Evolutionary conservation across 2,329 filamentous ascomycete species (phyloP), one percentile per base, ranked within the genome.

Genomic region (Dendryphion nanum): DNA sequence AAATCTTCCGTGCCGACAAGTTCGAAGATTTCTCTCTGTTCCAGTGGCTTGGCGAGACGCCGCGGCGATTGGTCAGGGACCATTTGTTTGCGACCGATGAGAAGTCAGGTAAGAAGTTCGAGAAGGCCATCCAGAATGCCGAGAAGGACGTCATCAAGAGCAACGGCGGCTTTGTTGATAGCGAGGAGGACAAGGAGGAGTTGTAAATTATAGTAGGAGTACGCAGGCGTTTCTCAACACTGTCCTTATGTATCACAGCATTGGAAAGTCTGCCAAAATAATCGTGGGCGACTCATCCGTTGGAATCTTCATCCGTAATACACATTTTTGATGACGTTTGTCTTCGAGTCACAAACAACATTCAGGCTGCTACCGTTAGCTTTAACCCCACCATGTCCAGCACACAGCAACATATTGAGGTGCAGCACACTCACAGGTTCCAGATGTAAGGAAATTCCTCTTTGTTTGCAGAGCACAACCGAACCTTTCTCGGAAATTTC

Each of bases 31-130:
- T 88, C 50, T 83, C 79, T 0, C 69, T 87, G 14, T 86, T 86
- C 66, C 81, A 87, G 67, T 88, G 84, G 84, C 72, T 88, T 63
- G 83, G 82, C 4, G 81, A 86, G 70, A 85, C 83, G 6, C 84
- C 84, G 1, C 74, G 76, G 68, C 72, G 77, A 41, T 71, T 84
- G 66, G 82, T 85, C 4, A 69, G 76, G 26, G 83, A 86, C 45
- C 82, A 84, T 46, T 51, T 87, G 35, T 86, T 87, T 56, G 68
- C 74, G 16, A 72, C 78, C 14, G 79, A 86, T 51, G 68, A 73
- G 23, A 73, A 82, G 64, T 76, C 73, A 7, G 82, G 77, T 0
- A 71, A 79, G 52, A 76, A 75, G 51, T 87, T 88, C 55, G 74
- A 78, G 66, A 68, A 78, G 14, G 71, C 75, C 39, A 75, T 87